phyloP scores from a whole-genome alignment of 805 yeast species.

The Pichia pseudocactophila region DNA sequence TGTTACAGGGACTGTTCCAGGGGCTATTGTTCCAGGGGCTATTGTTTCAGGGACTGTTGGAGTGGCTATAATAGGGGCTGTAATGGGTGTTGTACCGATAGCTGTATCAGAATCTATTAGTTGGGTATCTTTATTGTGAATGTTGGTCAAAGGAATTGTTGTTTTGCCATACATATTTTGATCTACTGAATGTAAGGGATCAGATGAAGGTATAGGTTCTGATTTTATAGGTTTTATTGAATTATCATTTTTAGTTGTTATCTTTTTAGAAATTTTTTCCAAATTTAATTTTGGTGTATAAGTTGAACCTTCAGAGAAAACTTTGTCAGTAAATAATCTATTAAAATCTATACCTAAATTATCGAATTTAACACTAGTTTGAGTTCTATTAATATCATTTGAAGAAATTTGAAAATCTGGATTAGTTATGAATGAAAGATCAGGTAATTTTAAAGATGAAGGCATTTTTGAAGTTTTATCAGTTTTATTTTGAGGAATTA shows the following conservation, averaged over 20 bases:
- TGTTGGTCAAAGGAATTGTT: too few relatives aligned
- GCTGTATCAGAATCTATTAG: too few relatives aligned
- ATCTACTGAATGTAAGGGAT: not conserved
- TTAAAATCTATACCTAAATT: conserved; percentile 16
- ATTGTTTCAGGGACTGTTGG: too few relatives aligned
- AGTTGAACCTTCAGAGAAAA: conserved; percentile 16
- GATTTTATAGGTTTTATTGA: not conserved
- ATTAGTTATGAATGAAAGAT: conserved; percentile 5
- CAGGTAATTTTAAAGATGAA: conserved; percentile 1
- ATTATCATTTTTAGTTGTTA: not conserved
- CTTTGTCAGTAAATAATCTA: conserved; percentile 20
- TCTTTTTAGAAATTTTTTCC: not conserved
- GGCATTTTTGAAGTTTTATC: not conserved
- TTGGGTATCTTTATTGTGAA: too few relatives aligned
- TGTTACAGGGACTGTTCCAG: too few relatives aligned
- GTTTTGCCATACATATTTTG: too few relatives aligned
- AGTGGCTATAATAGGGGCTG: too few relatives aligned
- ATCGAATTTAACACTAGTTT: conserved; percentile 3
- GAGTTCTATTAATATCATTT: conserved; percentile 1
- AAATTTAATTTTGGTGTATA: conserved; percentile 16
- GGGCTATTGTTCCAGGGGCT: too few relatives aligned
- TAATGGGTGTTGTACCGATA: too few relatives aligned
- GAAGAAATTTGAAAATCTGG: conserved; percentile 6
- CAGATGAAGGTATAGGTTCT: not conserved
- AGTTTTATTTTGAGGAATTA: conserved; percentile 2